Percentiles rank a stretch among this genome's conserved stretches.
Conservation (phyloP, 768 basidiomycete genomes). For the Kwoniella pini region DNA sequence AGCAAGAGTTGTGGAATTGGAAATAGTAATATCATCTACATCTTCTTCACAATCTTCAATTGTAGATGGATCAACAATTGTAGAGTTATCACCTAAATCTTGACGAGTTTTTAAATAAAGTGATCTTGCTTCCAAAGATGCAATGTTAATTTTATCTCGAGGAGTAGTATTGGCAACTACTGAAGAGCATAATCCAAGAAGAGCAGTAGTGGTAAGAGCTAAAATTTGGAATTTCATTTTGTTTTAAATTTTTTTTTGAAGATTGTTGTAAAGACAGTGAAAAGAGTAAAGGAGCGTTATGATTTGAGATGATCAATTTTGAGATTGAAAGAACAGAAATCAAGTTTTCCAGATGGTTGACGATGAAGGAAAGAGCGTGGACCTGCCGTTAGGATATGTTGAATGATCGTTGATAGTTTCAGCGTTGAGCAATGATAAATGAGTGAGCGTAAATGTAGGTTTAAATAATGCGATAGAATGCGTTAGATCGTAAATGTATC, state of each 20-base stretch:
- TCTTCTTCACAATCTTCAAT: slow-evolving; percentile 4
- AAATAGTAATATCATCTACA: background rate
- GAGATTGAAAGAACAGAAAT: too few species aligned
- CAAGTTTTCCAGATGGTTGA: background rate
- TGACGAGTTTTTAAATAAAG: slow-evolving; percentile 13
- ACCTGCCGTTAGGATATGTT: slow-evolving; percentile 16
- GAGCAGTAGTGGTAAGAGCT: slow-evolving; percentile 8
- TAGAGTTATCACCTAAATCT: background rate
- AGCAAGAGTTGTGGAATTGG: background rate
- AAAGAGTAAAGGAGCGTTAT: background rate
- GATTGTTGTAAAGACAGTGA: slow-evolving; percentile 1
- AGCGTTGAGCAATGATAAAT: background rate
- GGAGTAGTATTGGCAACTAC: slow-evolving; percentile 1
- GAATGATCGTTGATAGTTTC: background rate
- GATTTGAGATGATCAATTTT: background rate
- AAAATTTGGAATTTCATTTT: slow-evolving; percentile 10
- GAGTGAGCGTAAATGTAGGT: background rate
- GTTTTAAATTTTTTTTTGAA: background rate
- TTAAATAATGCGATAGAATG: background rate
- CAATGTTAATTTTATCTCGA: background rate
- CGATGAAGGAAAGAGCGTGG: background rate
- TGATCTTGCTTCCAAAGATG: background rate
- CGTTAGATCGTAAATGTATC: too few species aligned
- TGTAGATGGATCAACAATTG: background rate
- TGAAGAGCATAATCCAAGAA: slow-evolving; percentile 12